Evolutionary conservation across 306 rosid genomes (phyloP).

Genomic region (Malus sylvestris): DNA sequence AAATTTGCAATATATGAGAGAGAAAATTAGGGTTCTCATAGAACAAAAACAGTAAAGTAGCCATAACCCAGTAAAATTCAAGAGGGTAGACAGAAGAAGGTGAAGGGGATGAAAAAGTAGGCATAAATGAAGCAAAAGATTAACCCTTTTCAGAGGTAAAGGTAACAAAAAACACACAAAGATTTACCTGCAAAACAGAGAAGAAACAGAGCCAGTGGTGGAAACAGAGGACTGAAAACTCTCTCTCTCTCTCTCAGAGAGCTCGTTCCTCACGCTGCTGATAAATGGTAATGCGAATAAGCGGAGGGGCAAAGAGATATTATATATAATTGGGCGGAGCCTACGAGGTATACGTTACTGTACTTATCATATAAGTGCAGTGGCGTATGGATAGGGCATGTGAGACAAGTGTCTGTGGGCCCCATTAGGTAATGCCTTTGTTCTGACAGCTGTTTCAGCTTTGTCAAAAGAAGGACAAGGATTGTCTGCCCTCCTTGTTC

Average conservation of each 20-base stretch:
- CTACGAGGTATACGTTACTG: slow-evolving; percentile 6
- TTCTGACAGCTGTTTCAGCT: slow-evolving; percentile 2
- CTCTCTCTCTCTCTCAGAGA: not conserved
- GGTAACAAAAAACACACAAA: not conserved
- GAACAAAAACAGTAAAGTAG: slow-evolving; percentile 14
- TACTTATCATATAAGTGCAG: rapidly evolving
- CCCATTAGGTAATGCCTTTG: not conserved
- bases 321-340: slow-evolving; percentile 7
- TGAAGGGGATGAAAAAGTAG: not conserved
- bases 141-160: not conserved
- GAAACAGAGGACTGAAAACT: not conserved
- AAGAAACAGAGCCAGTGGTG: not conserved
- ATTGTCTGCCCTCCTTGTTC: no score
- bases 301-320: not conserved
- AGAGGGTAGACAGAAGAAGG: not conserved
- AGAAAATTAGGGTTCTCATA: slow-evolving; percentile 16
- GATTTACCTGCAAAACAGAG: slow-evolving; percentile 6
- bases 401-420: not conserved
- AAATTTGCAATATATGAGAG: not conserved
- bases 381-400: rapidly evolving
- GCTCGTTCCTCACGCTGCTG: slow-evolving; percentile 5
- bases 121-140: slow-evolving; percentile 8
- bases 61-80: not conserved
- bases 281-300: not conserved
- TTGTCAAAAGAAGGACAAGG: slow-evolving; percentile 14